A percentile compares a stretch with the other conserved stretches of the same genome.
Conservation (phyloP, 441 rosid genomes). For the Croton setiger region DNA sequence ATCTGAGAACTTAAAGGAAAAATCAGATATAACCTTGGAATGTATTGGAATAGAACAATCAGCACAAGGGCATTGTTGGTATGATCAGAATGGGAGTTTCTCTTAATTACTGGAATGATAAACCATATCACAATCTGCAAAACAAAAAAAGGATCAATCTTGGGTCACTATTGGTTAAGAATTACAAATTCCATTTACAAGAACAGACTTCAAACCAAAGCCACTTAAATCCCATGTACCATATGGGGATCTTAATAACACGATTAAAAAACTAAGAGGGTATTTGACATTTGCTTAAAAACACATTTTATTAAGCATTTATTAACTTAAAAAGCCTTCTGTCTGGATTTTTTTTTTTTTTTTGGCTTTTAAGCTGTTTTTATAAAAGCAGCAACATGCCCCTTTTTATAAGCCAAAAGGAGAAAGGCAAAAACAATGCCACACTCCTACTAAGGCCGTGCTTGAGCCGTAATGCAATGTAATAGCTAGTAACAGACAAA, state of each 20-base stretch:
- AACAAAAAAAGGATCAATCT: constrained; percentile 18
- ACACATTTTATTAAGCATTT: too few relatives aligned
- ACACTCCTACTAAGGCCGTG: too few relatives aligned
- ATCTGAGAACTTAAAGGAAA: constrained; percentile 79
- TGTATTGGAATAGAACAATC: constrained; percentile 79
- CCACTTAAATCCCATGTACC: background rate
- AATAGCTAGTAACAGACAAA: too few relatives aligned
- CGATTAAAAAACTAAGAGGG: too few relatives aligned
- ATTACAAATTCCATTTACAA: constrained; percentile 7
- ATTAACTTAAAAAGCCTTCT: too few relatives aligned
- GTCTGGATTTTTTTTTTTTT: too few relatives aligned
- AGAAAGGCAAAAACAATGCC: too few relatives aligned
- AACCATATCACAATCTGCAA: constrained; percentile 91
- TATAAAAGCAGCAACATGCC: too few relatives aligned
- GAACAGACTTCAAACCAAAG: background rate
- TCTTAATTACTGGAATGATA: constrained; percentile 59
- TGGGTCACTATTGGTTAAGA: constrained; percentile 10
- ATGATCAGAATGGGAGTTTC: constrained; percentile 63
- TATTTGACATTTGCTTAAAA: too few relatives aligned
- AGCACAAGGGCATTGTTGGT: constrained; percentile 74
- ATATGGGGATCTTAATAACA: background rate
- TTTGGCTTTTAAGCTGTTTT: too few relatives aligned
- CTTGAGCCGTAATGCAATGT: too few relatives aligned
- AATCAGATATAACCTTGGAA: constrained; percentile 73
- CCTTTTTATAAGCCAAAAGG: too few relatives aligned